Percentiles rank a stretch among this genome's conserved stretches.
phyloP scores from a whole-genome alignment of 257 asterid species.

The Verbena officinalis region DNA sequence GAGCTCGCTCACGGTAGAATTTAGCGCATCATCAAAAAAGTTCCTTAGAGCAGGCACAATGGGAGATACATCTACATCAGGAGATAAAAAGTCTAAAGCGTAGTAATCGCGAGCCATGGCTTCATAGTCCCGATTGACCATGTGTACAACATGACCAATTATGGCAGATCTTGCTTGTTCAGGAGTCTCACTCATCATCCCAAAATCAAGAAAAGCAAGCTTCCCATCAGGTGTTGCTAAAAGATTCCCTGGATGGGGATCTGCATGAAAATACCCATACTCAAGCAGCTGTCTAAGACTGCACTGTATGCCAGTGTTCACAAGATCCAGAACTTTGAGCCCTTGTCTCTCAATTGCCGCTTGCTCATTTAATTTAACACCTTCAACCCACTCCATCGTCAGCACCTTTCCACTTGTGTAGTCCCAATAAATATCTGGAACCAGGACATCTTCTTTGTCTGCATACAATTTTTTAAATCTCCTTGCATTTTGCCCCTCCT shows the following conservation, averaged over 20 bases:
- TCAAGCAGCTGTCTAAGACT: conserved; percentile 97
- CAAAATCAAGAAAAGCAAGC: conserved; percentile 98
- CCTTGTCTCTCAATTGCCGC: conserved; percentile 97
- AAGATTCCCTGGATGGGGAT: conserved; percentile 99
- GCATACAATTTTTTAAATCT: conserved; percentile 96
- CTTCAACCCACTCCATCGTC: conserved; percentile 99
- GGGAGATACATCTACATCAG: conserved; percentile 93
- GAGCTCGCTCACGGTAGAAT: conserved; percentile 93
- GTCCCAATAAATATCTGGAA: conserved; percentile 98
- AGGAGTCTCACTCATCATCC: conserved; percentile 99
- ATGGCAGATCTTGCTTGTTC: conserved; percentile 96
- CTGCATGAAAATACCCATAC: conserved; percentile 98
- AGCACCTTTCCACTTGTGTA: conserved; percentile 93
- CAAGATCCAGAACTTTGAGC: conserved; percentile 91
- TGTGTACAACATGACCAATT: conserved; percentile 98
- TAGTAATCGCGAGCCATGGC: conserved; percentile 99
- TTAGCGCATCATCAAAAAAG: conserved; percentile 93
- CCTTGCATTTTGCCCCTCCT: conserved; percentile 99
- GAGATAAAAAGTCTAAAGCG: conserved; percentile 86
- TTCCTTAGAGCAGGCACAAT: conserved; percentile 84
- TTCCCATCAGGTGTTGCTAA: conserved; percentile 97
- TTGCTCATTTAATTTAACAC: conserved; percentile 91
- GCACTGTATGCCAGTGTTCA: conserved; percentile 95
- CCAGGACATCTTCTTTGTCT: conserved; percentile 92
- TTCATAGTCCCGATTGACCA: conserved; percentile 98